Evolutionary conservation across 345 rosid genomes (phyloP).

Genomic region (Punica granatum): DNA sequence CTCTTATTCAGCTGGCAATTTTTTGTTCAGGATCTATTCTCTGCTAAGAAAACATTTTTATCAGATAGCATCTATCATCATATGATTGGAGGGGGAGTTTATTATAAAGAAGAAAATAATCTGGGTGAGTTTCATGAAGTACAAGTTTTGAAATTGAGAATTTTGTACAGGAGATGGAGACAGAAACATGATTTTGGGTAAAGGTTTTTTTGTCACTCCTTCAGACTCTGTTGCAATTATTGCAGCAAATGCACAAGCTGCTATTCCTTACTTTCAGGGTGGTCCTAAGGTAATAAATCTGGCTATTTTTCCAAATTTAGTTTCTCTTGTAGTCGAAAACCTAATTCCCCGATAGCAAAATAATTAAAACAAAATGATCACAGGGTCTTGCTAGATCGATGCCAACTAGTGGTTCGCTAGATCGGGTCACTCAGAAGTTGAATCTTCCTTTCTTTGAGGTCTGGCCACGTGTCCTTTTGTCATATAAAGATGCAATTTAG

Average conservation of each 20-base stretch:
- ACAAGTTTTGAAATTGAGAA: background rate
- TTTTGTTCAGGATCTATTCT: background rate
- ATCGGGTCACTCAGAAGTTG: slow-evolving; percentile 80
- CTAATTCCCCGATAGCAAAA: too few species aligned
- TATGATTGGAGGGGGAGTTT: background rate
- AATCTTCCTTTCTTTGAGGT: slow-evolving; percentile 89
- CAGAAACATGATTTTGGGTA: slow-evolving; percentile 92
- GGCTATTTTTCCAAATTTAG: slow-evolving; percentile 4
- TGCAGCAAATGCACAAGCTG: slow-evolving; percentile 82
- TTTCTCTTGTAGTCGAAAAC: background rate
- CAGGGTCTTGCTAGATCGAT: slow-evolving; percentile 95
- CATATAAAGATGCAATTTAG: background rate
- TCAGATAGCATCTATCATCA: background rate
- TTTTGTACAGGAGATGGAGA: slow-evolving; percentile 78
- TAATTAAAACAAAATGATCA: slow-evolving; percentile 11
- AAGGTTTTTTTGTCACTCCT: slow-evolving; percentile 78
- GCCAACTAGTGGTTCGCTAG: slow-evolving; percentile 98
- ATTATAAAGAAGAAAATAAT: too few species aligned
- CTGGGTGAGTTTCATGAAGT: background rate
- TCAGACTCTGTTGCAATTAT: slow-evolving; percentile 93
- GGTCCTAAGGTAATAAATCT: slow-evolving; percentile 62
- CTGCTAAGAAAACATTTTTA: background rate
- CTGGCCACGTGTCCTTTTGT: slow-evolving; percentile 5
- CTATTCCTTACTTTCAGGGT: slow-evolving; percentile 69
- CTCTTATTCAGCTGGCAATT: background rate